phyloP scores from a whole-genome alignment of 2,329 filamentous ascomycete genomes.

The Xylariaceae sp. region DNA sequence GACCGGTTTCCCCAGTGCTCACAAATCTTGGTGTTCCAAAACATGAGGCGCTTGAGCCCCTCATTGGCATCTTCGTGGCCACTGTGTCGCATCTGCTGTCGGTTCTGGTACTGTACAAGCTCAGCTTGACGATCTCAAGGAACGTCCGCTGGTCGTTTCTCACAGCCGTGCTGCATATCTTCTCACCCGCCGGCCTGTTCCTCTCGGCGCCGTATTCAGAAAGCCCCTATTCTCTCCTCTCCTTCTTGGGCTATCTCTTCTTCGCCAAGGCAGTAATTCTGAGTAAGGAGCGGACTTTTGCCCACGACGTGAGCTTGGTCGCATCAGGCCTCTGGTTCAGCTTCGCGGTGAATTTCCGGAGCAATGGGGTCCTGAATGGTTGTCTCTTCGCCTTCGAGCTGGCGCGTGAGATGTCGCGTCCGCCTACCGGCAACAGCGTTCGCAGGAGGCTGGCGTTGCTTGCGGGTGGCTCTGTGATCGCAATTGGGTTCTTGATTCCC shows the following conservation, averaged over 20 bases:
- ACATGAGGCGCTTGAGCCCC: slow-evolving; percentile 33
- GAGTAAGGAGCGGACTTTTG: slow-evolving; percentile 25
- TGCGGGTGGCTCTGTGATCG: slow-evolving; percentile 63
- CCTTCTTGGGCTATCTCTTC: slow-evolving; percentile 65
- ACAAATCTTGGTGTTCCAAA: slow-evolving; percentile 24
- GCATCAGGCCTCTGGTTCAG: slow-evolving; percentile 65
- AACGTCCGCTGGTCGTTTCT: slow-evolving; percentile 57
- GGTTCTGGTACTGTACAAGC: slow-evolving; percentile 63
- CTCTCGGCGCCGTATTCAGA: slow-evolving; percentile 83
- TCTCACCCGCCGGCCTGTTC: slow-evolving; percentile 86
- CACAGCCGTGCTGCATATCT: slow-evolving; percentile 67
- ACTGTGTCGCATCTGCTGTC: slow-evolving; percentile 73
- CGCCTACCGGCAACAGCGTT: slow-evolving; percentile 36
- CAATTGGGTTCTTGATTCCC: slow-evolving; percentile 61
- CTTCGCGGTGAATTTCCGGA: slow-evolving; percentile 66
- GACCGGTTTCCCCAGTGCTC: slow-evolving; percentile 21
- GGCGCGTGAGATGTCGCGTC: slow-evolving; percentile 36
- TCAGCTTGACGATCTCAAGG: slow-evolving; percentile 54
- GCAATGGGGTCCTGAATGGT: slow-evolving; percentile 82
- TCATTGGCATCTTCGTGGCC: slow-evolving; percentile 62
- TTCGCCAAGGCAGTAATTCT: slow-evolving; percentile 51
- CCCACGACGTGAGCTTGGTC: slow-evolving; percentile 50
- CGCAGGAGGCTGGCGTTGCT: slow-evolving; percentile 54
- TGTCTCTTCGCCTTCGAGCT: slow-evolving; percentile 59
- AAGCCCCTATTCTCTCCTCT: slow-evolving; percentile 69